A percentile compares a stretch with the other conserved stretches of the same genome.
These are phyloP conservation scores for Ceratobasidium sp. DNA, from an alignment of 1,284 basidiomycete genomes.

Conservation along the genomic window DNA sequence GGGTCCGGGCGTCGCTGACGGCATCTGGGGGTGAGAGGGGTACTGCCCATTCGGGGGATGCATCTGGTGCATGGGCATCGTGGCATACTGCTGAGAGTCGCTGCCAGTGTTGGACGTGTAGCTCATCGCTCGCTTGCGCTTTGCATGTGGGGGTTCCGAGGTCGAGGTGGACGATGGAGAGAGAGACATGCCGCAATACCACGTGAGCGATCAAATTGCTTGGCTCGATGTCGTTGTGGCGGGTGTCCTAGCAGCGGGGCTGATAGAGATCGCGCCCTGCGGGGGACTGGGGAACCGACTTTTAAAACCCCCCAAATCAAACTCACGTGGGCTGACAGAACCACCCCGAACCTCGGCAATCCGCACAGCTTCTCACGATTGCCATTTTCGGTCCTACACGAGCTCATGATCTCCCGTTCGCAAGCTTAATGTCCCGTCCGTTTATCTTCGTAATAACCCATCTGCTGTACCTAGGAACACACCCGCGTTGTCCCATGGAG, in stretches of 20 bases:
- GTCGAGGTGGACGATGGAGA: slow-evolving; percentile 50
- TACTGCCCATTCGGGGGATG: slow-evolving; percentile 24
- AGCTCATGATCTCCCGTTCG: slow-evolving; percentile 24
- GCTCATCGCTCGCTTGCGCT: slow-evolving; percentile 50
- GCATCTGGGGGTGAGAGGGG: background rate
- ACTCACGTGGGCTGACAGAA: slow-evolving; percentile 32
- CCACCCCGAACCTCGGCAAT: slow-evolving; percentile 23
- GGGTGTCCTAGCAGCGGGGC: slow-evolving; percentile 6
- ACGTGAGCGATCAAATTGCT: slow-evolving; percentile 10
- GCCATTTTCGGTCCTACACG: slow-evolving; percentile 3
- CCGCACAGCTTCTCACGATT: slow-evolving; percentile 16
- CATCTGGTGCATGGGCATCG: background rate
- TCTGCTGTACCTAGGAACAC: background rate
- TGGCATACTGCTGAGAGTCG: slow-evolving; percentile 38
- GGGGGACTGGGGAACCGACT: slow-evolving; percentile 27
- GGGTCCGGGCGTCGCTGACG: slow-evolving; percentile 17
- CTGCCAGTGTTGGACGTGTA: slow-evolving; percentile 38
- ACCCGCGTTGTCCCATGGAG: slow-evolving; percentile 2
- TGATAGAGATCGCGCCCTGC: background rate
- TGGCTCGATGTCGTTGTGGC: background rate
- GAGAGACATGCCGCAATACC: slow-evolving; percentile 47
- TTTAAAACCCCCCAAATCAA: slow-evolving; percentile 1
- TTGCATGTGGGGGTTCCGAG: slow-evolving; percentile 48
- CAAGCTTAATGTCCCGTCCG: slow-evolving; percentile 20
- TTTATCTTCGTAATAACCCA: slow-evolving; percentile 25